A percentile compares a stretch with the other conserved stretches of the same genome.
Conservation (phyloP, 768 basidiomycete genomes). For the Lactarius trivialis region DNA sequence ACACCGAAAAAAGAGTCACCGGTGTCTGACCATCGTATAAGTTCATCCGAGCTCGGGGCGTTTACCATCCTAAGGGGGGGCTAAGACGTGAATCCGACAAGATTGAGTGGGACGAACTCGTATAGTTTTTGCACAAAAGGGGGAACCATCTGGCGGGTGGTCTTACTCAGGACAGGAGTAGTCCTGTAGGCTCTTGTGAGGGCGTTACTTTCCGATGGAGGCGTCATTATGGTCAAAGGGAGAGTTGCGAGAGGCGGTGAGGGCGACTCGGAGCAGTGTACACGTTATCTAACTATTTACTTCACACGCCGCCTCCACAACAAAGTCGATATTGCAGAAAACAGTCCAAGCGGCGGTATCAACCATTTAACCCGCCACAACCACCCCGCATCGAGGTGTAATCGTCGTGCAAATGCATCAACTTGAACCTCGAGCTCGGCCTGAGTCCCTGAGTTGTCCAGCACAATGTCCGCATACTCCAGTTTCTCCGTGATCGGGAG, state of each 20-base stretch:
- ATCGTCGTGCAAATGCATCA: constrained; percentile 37
- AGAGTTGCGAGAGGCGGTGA: background rate
- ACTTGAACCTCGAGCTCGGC: constrained; percentile 58
- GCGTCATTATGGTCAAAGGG: background rate
- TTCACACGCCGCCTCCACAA: constrained; percentile 31
- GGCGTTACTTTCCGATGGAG: constrained; percentile 45
- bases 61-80: constrained; percentile 72
- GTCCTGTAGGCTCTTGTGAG: constrained; percentile 42
- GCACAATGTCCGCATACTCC: constrained; percentile 73
- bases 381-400: constrained; percentile 45
- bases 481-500: constrained; percentile 74
- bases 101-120: constrained; percentile 50
- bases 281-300: constrained; percentile 7
- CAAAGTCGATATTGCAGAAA: constrained; percentile 40
- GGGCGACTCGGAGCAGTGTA: too few relatives aligned
- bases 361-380: constrained; percentile 59
- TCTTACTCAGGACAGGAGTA: constrained; percentile 38
- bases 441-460: constrained; percentile 82
- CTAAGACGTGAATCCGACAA: background rate
- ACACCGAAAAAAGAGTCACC: constrained; percentile 91
- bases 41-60: constrained; percentile 69
- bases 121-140: constrained; percentile 92
- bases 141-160: constrained; percentile 53
- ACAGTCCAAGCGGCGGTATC: constrained; percentile 45
- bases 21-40: constrained; percentile 87